Percentiles rank a stretch among this genome's conserved stretches.
Evolutionary conservation across 768 basidiomycete genomes (phyloP).

Genomic region (Suillus ampliporus): DNA sequence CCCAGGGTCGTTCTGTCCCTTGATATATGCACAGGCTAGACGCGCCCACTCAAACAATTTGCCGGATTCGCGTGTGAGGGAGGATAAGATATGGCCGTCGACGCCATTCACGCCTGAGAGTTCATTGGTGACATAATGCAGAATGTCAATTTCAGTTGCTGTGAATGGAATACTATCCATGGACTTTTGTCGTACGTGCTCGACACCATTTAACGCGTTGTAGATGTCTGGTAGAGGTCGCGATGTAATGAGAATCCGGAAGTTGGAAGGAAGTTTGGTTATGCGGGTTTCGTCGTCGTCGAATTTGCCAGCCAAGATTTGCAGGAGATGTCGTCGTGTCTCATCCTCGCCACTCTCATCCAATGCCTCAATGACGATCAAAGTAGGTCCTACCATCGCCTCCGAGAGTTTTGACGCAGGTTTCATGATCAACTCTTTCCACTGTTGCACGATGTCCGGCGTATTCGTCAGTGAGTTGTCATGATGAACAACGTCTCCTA

Average conservation of each 20-base stretch:
- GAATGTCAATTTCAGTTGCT: not conserved
- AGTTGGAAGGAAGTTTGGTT: constrained; percentile 6
- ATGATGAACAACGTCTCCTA: no score
- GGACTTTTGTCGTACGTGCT: not conserved
- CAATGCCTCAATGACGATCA: constrained; percentile 32
- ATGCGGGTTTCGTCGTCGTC: constrained; percentile 9
- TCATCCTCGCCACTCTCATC: constrained; percentile 19
- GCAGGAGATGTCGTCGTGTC: constrained; percentile 19
- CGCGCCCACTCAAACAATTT: constrained; percentile 5
- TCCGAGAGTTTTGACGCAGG: constrained; percentile 19
- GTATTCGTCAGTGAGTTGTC: not conserved
- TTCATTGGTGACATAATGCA: not conserved
- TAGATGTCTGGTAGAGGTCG: constrained; percentile 7
- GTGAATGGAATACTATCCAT: not conserved
- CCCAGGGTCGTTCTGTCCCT: not conserved
- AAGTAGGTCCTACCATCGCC: constrained; percentile 19
- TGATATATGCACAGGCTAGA: constrained; percentile 15
- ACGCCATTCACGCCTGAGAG: not conserved
- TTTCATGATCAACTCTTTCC: constrained; percentile 21
- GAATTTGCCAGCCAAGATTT: constrained; percentile 31
- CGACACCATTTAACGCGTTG: not conserved
- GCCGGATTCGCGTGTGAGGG: not conserved
- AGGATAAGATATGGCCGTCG: not conserved
- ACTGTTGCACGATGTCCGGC: constrained; percentile 11
- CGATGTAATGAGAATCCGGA: constrained; percentile 11